Evolutionary conservation across 495 filamentous ascomycete species (phyloP).

Genomic region (Talaromyces proteolyticus): DNA sequence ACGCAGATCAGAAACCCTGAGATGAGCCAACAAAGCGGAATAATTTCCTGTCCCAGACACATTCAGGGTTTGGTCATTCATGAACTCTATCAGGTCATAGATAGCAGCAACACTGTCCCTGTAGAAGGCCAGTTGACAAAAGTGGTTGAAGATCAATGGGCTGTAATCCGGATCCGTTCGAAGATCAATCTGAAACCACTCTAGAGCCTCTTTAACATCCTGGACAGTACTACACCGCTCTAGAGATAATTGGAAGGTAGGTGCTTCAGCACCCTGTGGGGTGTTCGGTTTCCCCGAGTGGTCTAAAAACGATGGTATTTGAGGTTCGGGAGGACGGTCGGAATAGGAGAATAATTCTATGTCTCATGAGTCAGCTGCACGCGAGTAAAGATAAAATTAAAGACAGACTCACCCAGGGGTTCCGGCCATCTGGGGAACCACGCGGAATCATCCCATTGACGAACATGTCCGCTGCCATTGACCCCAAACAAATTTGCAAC

Average conservation of each 20-base stretch:
- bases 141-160: slow-evolving; percentile 30
- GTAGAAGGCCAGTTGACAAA: slow-evolving; percentile 11
- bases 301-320: slow-evolving; percentile 1
- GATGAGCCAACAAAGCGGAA: slow-evolving; percentile 15
- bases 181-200: slow-evolving; percentile 27
- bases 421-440: slow-evolving; percentile 21
- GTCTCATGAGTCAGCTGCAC: background rate
- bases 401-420: slow-evolving; percentile 15
- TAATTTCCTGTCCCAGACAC: slow-evolving; percentile 35
- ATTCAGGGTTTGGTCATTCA: slow-evolving; percentile 39
- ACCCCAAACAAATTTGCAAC: slow-evolving; percentile 36
- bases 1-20: slow-evolving; percentile 11
- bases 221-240: slow-evolving; percentile 9
- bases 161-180: slow-evolving; percentile 33
- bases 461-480: slow-evolving; percentile 39
- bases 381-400: background rate
- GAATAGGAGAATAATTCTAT: slow-evolving; percentile 5
- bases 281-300: background rate
- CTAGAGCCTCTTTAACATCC: slow-evolving; percentile 22
- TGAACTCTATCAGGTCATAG: slow-evolving; percentile 27
- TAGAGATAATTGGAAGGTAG: background rate
- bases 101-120: background rate
- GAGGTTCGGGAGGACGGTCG: slow-evolving; percentile 2
- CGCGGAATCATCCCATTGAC: slow-evolving; percentile 29
- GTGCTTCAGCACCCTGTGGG: background rate